Evolutionary conservation across 192 early-diverging fungal species (phyloP), one percentile per base, ranked within the genome.

Genomic region (Entophlyctis luteolus): DNA sequence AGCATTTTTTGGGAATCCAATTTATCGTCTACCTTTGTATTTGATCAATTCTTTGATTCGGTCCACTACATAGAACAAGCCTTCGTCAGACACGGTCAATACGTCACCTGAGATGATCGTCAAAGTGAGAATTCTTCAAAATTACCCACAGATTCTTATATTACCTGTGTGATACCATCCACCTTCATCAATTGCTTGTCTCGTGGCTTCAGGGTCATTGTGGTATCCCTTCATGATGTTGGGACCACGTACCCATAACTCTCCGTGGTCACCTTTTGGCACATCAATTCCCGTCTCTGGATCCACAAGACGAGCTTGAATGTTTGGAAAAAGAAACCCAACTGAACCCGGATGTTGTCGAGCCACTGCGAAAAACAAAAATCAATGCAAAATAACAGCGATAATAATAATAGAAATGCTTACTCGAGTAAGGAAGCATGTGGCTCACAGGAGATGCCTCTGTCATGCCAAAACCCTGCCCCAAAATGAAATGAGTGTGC

Each of bases 1-100:
- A n/a, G n/a, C n/a, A n/a, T n/a, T n/a, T n/a, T n/a, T n/a, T n/a
- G n/a, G n/a, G n/a, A n/a, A n/a, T n/a, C n/a, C n/a, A n/a, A n/a
- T n/a, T n/a, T n/a, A n/a, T n/a, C n/a, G n/a, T n/a, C n/a, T n/a
- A n/a, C n/a, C 86, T 70, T 95, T 95, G 81, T 91, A 97, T 73
- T 98, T 95, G 77, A 95, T 95, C 8, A 94, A 77, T 67, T 93
- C 91, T 81, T 94, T 98, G 28, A 89, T 69, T 20, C 95, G 89
- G 65, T 91, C 88, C 14, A 88, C 80, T 33, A 91, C 59, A 47
- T 48, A 59, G 67, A 86, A 87, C 67, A 84, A 72, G 4, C 87
- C 89, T 2, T 85, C 49, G 29, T 73, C 74, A 63, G 92, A 88
- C 10, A 88, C 72, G 18, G 81, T 55, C 0, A 83, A 92, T 34